These are phyloP conservation scores for Gryganskiella cystojenkinii DNA, from an alignment of 192 early-diverging fungal species.

Conservation along the genomic window DNA sequence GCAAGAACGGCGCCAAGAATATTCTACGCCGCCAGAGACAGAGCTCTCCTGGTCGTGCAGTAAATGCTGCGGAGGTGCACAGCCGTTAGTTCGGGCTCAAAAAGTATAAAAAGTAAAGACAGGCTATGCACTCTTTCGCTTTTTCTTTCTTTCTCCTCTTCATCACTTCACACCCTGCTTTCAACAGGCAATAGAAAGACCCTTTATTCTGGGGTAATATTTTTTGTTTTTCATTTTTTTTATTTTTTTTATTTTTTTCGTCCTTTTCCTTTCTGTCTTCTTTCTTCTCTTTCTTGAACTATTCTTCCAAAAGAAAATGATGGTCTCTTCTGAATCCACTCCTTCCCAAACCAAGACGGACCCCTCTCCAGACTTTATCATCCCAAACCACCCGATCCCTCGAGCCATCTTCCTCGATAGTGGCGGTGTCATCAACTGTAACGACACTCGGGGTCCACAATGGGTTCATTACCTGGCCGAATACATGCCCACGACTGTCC, in stretches of 20 bases:
- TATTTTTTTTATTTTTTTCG: neutral
- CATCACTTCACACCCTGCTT: too few relatives aligned
- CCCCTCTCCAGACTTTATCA: neutral
- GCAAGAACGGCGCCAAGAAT: too few relatives aligned
- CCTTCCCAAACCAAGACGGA: neutral
- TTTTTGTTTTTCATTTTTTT: neutral
- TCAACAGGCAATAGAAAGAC: too few relatives aligned
- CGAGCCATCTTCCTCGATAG: conserved; percentile 43
- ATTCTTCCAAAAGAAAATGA: neutral
- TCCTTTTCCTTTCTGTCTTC: too few relatives aligned
- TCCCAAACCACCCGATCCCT: conserved; percentile 3
- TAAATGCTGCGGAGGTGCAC: too few relatives aligned
- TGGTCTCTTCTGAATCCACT: neutral
- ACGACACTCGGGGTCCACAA: conserved; percentile 23
- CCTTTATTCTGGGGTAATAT: neutral
- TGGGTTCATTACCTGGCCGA: conserved; percentile 17
- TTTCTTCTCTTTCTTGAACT: too few relatives aligned
- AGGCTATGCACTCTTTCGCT: too few relatives aligned
- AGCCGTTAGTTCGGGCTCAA: too few relatives aligned
- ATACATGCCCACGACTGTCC: conserved; percentile 15
- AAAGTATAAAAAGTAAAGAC: too few relatives aligned
- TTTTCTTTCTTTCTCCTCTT: too few relatives aligned
- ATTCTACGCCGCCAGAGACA: too few relatives aligned
- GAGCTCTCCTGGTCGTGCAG: too few relatives aligned
- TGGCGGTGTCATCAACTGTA: conserved; percentile 43